Percentiles rank a stretch among this genome's conserved stretches.
phyloP scores from a whole-genome alignment of 805 yeast species.

The Candida manassasensis region DNA sequence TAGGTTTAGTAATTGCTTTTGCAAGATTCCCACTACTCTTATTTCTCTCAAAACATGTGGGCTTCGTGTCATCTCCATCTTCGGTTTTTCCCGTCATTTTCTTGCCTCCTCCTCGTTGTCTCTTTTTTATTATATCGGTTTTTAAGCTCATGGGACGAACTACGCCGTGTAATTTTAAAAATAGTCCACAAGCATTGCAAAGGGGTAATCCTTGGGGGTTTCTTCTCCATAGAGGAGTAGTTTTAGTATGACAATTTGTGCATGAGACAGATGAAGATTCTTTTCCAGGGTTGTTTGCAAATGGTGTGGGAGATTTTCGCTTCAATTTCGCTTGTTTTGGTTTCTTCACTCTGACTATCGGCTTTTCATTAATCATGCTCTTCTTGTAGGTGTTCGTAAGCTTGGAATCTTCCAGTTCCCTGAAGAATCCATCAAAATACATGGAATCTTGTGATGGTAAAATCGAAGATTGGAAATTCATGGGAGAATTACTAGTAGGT shows the following conservation, averaged over 20 bases:
- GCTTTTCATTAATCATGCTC: background rate
- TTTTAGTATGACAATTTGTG: constrained; percentile 85
- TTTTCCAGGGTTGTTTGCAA: constrained; percentile 3
- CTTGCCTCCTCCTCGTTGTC: constrained; percentile 55
- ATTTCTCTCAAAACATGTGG: constrained; percentile 28
- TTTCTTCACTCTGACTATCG: constrained; percentile 8
- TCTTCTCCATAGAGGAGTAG: constrained; percentile 94
- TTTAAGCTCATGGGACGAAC: constrained; percentile 87
- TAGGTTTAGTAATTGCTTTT: background rate
- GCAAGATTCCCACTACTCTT: background rate
- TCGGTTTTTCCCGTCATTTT: constrained; percentile 24
- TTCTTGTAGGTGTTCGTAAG: background rate
- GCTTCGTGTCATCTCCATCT: constrained; percentile 49
- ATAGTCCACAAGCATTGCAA: constrained; percentile 95
- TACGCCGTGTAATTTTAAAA: constrained; percentile 89
- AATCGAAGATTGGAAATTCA: background rate
- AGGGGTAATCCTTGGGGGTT: constrained; percentile 88
- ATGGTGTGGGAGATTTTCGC: constrained; percentile 1
- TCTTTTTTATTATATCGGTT: constrained; percentile 87
- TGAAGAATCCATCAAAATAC: background rate
- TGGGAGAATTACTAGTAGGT: constrained; percentile 5
- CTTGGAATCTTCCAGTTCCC: background rate
- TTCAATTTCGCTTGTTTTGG: constrained; percentile 5
- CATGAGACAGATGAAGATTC: constrained; percentile 38
- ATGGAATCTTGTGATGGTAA: background rate